Evolutionary conservation across 257 asterid species (phyloP), one percentile per base, ranked within the genome.

Genomic region (Solanum piurae): DNA sequence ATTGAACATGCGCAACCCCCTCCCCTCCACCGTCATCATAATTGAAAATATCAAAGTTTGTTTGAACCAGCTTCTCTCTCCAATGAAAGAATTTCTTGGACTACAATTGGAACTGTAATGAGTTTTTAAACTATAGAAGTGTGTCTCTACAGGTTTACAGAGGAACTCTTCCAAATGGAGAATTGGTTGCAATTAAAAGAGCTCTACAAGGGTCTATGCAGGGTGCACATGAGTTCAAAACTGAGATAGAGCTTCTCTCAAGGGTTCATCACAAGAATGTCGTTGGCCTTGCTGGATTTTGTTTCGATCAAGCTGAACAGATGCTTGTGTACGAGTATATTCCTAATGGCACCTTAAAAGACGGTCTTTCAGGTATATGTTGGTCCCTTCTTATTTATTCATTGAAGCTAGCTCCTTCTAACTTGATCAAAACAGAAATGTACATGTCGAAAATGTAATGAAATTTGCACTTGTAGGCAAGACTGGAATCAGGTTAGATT

Each of bases 201-300:
- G 96, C 99, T 86, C 93, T 93, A 83, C 94, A 92, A 64, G 94
- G 97, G 83, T 94, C 99, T 1, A 90, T 85, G 88, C 98, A 96
- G 89, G 98, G 98, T 55, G 93, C 89, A 40, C 74, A 87, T 7
- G 98, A 96, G 94, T 96, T 95, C 95, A 96, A 94, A 92, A 95
- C 96, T 23, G 99, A 96, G 95, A 94, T 96, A 84, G 99, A 96
- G 92, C 98, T 94, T 89, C 99, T 96, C 89, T 95, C 99, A 4
- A 94, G 99, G 88, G 99, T 95, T 92, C 99, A 96, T 90, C 98
- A 96, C 96, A 96, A 91, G 87, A 96, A 96, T 64, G 91, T 96
- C 2, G 99, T 96, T 34, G 55, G 91, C 71, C 93, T 96, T 5
- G 90, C 91, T 12, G 99, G 99, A n/a, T 94, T 96, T 79, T 96